These are phyloP conservation scores for Claviceps purpurea DNA, from an alignment of 2,329 filamentous ascomycete species.

Conservation along the genomic window DNA sequence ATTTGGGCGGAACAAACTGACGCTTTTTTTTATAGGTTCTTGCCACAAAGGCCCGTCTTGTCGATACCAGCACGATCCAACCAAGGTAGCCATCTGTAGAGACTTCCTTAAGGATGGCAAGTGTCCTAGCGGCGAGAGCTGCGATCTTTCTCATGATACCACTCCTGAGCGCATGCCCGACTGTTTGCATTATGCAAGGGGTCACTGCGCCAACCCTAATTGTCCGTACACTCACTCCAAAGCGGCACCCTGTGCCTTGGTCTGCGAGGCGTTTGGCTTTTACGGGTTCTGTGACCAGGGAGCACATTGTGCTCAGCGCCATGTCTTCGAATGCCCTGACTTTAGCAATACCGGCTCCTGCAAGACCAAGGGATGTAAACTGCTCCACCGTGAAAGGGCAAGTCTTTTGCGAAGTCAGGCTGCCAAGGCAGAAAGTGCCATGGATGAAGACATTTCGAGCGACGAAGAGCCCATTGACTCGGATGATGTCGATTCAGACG, in stretches of 20 bases:
- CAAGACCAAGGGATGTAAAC: constrained; percentile 66
- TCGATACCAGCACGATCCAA: constrained; percentile 68
- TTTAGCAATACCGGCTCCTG: constrained; percentile 86
- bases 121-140: constrained; percentile 65
- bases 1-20: constrained; percentile 31
- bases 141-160: constrained; percentile 82
- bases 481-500: constrained; percentile 70
- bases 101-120: constrained; percentile 67
- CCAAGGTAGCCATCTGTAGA: constrained; percentile 84
- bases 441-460: constrained; percentile 57
- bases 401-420: constrained; percentile 60
- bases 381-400: constrained; percentile 79
- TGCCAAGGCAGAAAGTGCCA: constrained; percentile 37
- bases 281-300: constrained; percentile 85
- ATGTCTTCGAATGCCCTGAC: constrained; percentile 87
- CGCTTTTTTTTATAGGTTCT: constrained; percentile 46
- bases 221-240: constrained; percentile 81
- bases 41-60: constrained; percentile 74
- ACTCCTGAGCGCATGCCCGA: constrained; percentile 72
- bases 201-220: constrained; percentile 73
- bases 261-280: constrained; percentile 74
- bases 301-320: constrained; percentile 61
- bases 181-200: constrained; percentile 81
- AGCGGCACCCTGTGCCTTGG: constrained; percentile 60
- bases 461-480: constrained; percentile 60